These are phyloP conservation scores for Gamarada debralockiae DNA, from an alignment of 495 filamentous ascomycete species.

Conservation along the genomic window DNA sequence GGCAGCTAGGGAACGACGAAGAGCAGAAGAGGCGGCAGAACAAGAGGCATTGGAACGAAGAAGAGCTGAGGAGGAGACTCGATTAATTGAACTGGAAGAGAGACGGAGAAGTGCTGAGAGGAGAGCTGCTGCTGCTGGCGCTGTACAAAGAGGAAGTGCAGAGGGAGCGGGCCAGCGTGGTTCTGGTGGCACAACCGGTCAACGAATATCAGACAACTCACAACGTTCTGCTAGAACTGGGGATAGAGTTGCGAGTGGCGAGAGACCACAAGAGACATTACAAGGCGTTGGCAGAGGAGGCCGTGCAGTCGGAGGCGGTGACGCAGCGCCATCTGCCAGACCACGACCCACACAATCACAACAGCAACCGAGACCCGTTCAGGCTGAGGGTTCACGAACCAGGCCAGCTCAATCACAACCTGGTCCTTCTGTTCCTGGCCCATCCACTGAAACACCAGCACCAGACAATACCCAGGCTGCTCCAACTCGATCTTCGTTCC, in stretches of 20 bases:
- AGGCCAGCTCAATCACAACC: constrained; percentile 14
- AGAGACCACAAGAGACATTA: constrained; percentile 4
- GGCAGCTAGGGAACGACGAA: constrained; percentile 48
- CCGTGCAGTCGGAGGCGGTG: constrained; percentile 20
- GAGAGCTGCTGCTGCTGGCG: constrained; percentile 52
- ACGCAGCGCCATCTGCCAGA: constrained; percentile 12
- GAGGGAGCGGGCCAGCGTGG: constrained; percentile 10
- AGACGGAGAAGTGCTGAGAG: constrained; percentile 40
- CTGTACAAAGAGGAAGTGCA: constrained; percentile 14
- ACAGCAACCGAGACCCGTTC: constrained; percentile 29
- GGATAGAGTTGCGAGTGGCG: constrained; percentile 7
- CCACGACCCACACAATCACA: constrained; percentile 23
- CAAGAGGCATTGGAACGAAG: constrained; percentile 44
- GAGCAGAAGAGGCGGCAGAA: constrained; percentile 52
- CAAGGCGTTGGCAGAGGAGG: constrained; percentile 23
- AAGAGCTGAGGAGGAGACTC: constrained; percentile 51
- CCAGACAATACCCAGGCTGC: not conserved
- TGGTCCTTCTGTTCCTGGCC: constrained; percentile 16
- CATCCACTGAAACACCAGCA: not conserved
- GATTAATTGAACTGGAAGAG: constrained; percentile 47
- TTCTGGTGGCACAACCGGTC: constrained; percentile 21
- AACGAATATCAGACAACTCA: constrained; percentile 23
- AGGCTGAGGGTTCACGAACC: constrained; percentile 20
- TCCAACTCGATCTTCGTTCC: constrained; percentile 56
- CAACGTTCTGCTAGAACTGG: constrained; percentile 24